phyloP scores from a whole-genome alignment of 202 grass and related monocot species.

The Hordeum pubiflorum region DNA sequence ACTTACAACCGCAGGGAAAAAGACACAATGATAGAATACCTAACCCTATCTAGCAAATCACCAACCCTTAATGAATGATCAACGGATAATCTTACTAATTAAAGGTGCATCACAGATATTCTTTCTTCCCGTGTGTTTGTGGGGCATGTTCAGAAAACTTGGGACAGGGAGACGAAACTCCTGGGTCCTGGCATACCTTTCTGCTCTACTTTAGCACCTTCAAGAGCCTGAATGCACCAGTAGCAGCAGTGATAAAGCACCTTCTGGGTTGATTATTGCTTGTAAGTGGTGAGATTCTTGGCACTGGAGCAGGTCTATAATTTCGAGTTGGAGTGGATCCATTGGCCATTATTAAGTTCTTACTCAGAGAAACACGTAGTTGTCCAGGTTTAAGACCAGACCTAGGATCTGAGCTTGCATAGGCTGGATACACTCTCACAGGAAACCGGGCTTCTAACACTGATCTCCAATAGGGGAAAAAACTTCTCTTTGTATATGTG shows the following conservation, averaged over 20 bases:
- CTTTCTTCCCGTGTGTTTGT: not conserved
- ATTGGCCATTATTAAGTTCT: not conserved
- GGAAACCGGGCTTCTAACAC: not conserved
- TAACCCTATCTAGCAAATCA: not conserved
- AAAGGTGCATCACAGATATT: not conserved
- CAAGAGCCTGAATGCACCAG: conserved; percentile 24
- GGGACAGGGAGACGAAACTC: not conserved
- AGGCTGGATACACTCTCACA: conserved; percentile 13
- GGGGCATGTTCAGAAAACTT: not conserved
- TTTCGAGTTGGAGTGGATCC: not conserved
- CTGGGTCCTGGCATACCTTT: not conserved
- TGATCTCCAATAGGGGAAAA: conserved; percentile 26
- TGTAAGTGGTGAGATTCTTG: not conserved
- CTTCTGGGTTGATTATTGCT: not conserved
- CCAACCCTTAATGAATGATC: not conserved
- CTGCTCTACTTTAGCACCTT: conserved; percentile 15
- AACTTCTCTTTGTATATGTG: conserved; percentile 7
- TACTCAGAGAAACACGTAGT: not conserved
- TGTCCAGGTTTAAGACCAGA: not conserved
- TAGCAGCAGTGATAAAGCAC: conserved; percentile 16
- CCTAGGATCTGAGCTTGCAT: not conserved
- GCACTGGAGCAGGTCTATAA: not conserved
- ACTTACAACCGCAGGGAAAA: not conserved
- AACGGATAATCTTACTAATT: not conserved
- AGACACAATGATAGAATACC: not conserved